Percentiles rank a stretch among this genome's conserved stretches.
These are phyloP conservation scores for Antarctomyces pellizariae DNA, from an alignment of 495 filamentous ascomycete species.

Conservation along the genomic window DNA sequence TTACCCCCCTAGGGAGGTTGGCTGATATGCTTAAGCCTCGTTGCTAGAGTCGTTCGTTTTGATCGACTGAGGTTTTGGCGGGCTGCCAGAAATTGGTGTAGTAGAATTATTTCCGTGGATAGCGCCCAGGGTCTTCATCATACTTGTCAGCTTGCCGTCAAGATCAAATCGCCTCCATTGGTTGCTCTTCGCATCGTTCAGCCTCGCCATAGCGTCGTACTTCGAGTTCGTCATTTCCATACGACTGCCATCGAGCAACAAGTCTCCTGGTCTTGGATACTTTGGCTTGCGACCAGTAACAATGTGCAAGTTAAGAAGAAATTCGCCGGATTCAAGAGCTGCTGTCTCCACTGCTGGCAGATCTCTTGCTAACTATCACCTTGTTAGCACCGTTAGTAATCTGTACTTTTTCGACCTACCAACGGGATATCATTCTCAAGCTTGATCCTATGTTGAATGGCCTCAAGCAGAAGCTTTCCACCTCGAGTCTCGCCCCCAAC, in stretches of 20 bases:
- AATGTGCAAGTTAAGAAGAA: conserved; percentile 10
- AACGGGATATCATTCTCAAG: conserved; percentile 7
- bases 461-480: conserved; percentile 8
- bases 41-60: too few species aligned
- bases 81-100: too few species aligned
- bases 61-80: too few species aligned
- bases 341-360: conserved; percentile 6
- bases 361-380: conserved; percentile 4
- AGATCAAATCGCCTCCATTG: conserved; percentile 9
- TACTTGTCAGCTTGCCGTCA: conserved; percentile 3
- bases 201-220: conserved; percentile 11
- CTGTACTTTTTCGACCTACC: not conserved
- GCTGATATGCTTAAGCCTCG: too few species aligned
- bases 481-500: conserved; percentile 6
- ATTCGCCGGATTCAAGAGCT: conserved; percentile 6
- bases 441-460: conserved; percentile 5
- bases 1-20: too few species aligned
- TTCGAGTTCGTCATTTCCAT: conserved; percentile 10
- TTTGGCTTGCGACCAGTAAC: conserved; percentile 10
- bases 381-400: conserved; percentile 1
- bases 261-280: conserved; percentile 8
- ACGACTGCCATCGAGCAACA: conserved; percentile 8
- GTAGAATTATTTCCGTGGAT: too few species aligned
- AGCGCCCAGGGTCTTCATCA: conserved; percentile 5
- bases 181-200: conserved; percentile 3